Evolutionary conservation across 2,329 filamentous ascomycete genomes (phyloP), one percentile per base, ranked within the genome.

Genomic region (Sarocladiaceae sp.): DNA sequence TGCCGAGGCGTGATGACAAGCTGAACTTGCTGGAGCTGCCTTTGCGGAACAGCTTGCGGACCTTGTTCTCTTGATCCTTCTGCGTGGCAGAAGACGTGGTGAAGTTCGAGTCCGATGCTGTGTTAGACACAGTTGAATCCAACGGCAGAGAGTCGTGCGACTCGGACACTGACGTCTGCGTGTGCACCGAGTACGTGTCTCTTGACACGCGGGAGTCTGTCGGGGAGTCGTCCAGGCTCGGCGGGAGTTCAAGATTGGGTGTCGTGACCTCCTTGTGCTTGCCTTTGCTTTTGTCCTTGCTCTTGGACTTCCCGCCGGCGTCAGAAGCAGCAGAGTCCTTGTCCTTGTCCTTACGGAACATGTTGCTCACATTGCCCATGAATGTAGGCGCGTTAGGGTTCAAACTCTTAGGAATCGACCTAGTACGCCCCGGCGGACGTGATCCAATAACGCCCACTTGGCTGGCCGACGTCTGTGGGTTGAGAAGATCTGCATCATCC

Each of bases 311-410:
- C 7, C 75, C 74, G 15, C 76, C 76, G 12, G 74, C 76, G 2
- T 69, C 68, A 77, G 64, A 52, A 76, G 71, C 18, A 78, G 64
- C 18, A 33, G 26, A 31, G 18, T 48, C 44, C 52, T 69, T 71
- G 3, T 71, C 66, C 59, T 70, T 67, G 65, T 56, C 69, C 55
- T 60, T 69, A 15, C 77, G 74, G 60, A 84, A 81, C 54, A 94
- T 82, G 35, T 84, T 79, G 10, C 79, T 85, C 69, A 87, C 93
- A 33, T 84, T 79, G 10, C 79, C 85, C 69, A 87, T 93, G 65
- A 97, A 97, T 1, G 87, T 89, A 8, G 92, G 92, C 0, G 93
- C 94, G 6, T 89, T 82, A 7, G 94, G 94, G 61, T 99, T 97
- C 25, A 97, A 77, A 67, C 64, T 85, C 73, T 61, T 79, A 66